Conservation (phyloP, 495 filamentous ascomycete genomes). For the Penicillium bovifimosum region DNA sequence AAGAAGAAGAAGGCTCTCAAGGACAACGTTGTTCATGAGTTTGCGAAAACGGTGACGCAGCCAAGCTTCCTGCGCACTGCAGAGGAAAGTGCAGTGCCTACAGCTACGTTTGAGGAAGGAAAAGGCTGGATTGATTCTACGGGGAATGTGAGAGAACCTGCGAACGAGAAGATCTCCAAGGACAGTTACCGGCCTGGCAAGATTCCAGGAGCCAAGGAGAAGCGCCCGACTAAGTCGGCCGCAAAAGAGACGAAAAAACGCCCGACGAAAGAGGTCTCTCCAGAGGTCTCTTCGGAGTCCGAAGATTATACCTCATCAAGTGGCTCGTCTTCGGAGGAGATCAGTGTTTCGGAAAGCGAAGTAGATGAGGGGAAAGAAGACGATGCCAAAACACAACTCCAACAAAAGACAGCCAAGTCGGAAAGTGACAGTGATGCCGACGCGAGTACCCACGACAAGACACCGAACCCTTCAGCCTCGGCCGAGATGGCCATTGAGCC, state of each 20-base stretch:
- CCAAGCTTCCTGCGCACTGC: conserved; percentile 64
- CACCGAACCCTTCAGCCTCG: conserved; percentile 5
- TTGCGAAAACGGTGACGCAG: conserved; percentile 69
- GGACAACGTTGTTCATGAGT: conserved; percentile 72
- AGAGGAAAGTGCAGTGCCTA: conserved; percentile 26
- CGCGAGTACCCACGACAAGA: background rate
- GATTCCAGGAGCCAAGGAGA: conserved; percentile 34
- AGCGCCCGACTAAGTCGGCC: conserved; percentile 16
- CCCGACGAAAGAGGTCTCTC: conserved; percentile 8
- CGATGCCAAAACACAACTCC: conserved; percentile 6
- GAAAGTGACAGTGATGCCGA: background rate
- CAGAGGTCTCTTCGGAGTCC: conserved; percentile 23
- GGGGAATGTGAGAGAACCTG: conserved; percentile 66
- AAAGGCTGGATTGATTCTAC: conserved; percentile 84
- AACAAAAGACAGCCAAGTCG: conserved; percentile 1
- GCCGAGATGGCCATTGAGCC: conserved; percentile 8
- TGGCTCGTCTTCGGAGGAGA: conserved; percentile 35
- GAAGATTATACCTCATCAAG: conserved; percentile 47
- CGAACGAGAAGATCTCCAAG: conserved; percentile 31
- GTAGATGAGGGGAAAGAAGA: conserved; percentile 18
- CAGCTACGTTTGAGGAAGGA: conserved; percentile 51
- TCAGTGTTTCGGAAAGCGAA: conserved; percentile 25
- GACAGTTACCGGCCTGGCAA: conserved; percentile 33
- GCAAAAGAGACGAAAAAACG: conserved; percentile 1
- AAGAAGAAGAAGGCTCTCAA: conserved; percentile 49